Conservation (phyloP, 2,329 filamentous ascomycete genomes). For the Graphium sp. region DNA sequence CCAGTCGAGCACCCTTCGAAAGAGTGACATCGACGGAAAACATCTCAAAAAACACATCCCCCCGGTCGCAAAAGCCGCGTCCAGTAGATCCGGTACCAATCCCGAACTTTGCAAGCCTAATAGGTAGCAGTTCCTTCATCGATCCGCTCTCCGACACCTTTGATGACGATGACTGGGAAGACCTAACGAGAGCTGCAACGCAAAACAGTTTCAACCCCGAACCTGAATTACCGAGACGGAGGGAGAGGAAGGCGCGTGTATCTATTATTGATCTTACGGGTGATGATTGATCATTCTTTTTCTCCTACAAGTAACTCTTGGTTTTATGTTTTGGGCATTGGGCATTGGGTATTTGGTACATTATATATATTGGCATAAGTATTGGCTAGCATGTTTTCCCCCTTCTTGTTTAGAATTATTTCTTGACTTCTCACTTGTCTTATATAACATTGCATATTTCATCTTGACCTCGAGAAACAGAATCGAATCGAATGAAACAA, state of each 20-base stretch:
- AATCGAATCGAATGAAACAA: no score
- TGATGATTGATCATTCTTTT: not conserved
- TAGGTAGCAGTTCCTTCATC: no score
- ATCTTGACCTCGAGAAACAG: not conserved
- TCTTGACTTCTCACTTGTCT: not conserved
- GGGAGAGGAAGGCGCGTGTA: not conserved
- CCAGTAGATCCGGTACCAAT: not conserved
- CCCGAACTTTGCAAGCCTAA: no score
- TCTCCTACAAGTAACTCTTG: not conserved
- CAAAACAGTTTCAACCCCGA: not conserved
- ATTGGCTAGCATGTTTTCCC: not conserved
- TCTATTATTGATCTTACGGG: constrained; percentile 4
- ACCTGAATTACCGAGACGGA: not conserved
- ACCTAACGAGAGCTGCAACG: no score
- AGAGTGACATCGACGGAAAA: constrained; percentile 2
- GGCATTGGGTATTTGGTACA: not conserved
- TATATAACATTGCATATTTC: not conserved
- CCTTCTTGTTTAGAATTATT: not conserved
- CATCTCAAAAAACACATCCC: no score
- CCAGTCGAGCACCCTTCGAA: not conserved
- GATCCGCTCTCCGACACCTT: no score
- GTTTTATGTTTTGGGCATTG: not conserved
- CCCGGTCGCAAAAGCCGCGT: not conserved
- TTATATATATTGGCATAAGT: not conserved
- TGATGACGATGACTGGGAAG: not conserved